Evolutionary conservation across 306 rosid genomes (phyloP).

Genomic region (Biancaea sappan): DNA sequence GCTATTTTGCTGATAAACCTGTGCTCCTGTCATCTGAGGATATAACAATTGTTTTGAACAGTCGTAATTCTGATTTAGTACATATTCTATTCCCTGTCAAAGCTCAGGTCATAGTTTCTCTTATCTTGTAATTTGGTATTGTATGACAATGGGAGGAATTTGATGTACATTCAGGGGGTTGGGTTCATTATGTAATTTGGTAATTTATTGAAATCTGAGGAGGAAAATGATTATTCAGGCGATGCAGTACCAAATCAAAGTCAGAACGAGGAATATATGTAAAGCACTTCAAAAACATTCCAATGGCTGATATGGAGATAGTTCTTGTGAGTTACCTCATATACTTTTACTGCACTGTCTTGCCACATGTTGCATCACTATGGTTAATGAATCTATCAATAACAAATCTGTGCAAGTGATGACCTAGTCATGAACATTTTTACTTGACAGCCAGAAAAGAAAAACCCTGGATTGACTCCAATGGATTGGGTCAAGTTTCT

Average conservation of each 20-base stretch:
- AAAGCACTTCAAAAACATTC: slow-evolving; percentile 88
- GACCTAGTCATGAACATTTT: slow-evolving; percentile 27
- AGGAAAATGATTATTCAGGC: slow-evolving; percentile 45
- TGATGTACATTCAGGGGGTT: background rate
- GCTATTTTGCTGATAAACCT: slow-evolving; percentile 2
- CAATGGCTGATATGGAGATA: slow-evolving; percentile 98
- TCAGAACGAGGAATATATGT: slow-evolving; percentile 75
- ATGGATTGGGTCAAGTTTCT: slow-evolving; percentile 97
- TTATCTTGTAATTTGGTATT: background rate
- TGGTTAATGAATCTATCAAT: background rate
- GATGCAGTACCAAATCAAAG: slow-evolving; percentile 47
- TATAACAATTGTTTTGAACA: background rate
- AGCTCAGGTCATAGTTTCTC: background rate
- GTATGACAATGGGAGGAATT: background rate
- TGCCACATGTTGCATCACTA: background rate
- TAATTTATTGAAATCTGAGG: slow-evolving; percentile 35
- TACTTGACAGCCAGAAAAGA: slow-evolving; percentile 85
- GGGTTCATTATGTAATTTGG: background rate
- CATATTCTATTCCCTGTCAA: background rate
- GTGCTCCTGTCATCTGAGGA: background rate
- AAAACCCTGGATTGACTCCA: slow-evolving; percentile 94
- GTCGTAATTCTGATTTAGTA: background rate
- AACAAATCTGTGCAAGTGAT: slow-evolving; percentile 11
- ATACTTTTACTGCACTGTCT: background rate
- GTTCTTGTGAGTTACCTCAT: slow-evolving; percentile 73